Percentiles rank a stretch among this genome's conserved stretches.
Conservation (phyloP, 2,329 filamentous ascomycete species). For the Trichoderma brevicompactum region DNA sequence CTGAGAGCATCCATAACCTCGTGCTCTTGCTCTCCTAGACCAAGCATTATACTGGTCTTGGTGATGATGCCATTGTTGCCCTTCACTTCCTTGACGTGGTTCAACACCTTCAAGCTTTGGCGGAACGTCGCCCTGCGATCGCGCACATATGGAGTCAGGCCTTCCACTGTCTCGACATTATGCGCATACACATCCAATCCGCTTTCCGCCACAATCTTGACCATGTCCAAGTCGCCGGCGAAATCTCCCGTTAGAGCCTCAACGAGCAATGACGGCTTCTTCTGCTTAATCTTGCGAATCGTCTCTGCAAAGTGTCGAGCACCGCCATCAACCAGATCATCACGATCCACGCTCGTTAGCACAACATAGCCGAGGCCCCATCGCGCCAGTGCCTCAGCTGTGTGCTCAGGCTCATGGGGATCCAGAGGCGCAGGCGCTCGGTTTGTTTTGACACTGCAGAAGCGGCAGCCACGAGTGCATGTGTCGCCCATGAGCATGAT, state of each 20-base stretch:
- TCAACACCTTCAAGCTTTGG: slow-evolving; percentile 79
- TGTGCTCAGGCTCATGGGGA: slow-evolving; percentile 95
- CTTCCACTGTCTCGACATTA: slow-evolving; percentile 95
- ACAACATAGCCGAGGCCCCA: slow-evolving; percentile 98
- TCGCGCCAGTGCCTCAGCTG: slow-evolving; percentile 85
- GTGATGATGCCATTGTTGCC: slow-evolving; percentile 77
- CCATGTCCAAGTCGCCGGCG: slow-evolving; percentile 83
- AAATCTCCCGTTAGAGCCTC: slow-evolving; percentile 90
- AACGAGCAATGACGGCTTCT: slow-evolving; percentile 75
- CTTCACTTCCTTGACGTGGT: slow-evolving; percentile 77
- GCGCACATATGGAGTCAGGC: slow-evolving; percentile 83
- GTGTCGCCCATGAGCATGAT: slow-evolving; percentile 99
- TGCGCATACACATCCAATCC: slow-evolving; percentile 96
- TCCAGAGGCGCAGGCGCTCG: slow-evolving; percentile 78
- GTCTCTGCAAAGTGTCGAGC: slow-evolving; percentile 91
- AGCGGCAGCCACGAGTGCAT: slow-evolving; percentile 92
- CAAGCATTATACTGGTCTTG: slow-evolving; percentile 98
- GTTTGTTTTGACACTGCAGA: slow-evolving; percentile 94
- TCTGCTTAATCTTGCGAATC: slow-evolving; percentile 88
- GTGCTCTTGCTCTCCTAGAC: slow-evolving; percentile 87
- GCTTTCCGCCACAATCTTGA: slow-evolving; percentile 78
- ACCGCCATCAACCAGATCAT: slow-evolving; percentile 88
- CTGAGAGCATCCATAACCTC: slow-evolving; percentile 79
- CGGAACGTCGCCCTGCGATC: slow-evolving; percentile 89
- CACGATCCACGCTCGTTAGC: slow-evolving; percentile 88